Conservation (phyloP, 2,329 filamentous ascomycete species). For the Monosporascus sp. region DNA sequence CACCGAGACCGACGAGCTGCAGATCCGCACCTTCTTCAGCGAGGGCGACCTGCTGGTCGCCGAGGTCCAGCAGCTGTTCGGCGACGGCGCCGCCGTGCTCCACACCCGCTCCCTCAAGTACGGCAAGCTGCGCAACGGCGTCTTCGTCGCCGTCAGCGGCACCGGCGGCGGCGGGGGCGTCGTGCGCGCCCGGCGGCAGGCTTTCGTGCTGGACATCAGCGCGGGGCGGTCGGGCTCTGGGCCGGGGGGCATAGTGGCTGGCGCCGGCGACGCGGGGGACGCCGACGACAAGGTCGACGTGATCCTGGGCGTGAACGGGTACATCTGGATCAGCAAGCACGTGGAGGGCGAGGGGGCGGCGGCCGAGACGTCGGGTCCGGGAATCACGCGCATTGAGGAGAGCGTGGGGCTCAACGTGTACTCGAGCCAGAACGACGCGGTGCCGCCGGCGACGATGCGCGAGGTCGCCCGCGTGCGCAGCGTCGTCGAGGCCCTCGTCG, state of each 20-base stretch:
- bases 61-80: slow-evolving; percentile 85
- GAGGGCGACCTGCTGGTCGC: slow-evolving; percentile 93
- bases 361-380: slow-evolving; percentile 38
- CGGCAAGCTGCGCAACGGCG: slow-evolving; percentile 89
- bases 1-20: slow-evolving; percentile 93
- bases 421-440: slow-evolving; percentile 88
- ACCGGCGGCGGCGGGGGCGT: slow-evolving; percentile 83
- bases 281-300: slow-evolving; percentile 70
- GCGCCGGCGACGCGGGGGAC: slow-evolving; percentile 23
- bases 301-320: slow-evolving; percentile 90
- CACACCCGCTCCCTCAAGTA: slow-evolving; percentile 91
- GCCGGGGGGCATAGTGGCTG: slow-evolving; percentile 16
- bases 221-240: background rate
- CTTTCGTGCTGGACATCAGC: slow-evolving; percentile 69
- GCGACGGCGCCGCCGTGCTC: slow-evolving; percentile 79
- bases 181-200: slow-evolving; percentile 76
- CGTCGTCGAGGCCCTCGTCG: slow-evolving; percentile 76
- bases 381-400: slow-evolving; percentile 86
- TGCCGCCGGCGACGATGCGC: slow-evolving; percentile 69
- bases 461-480: slow-evolving; percentile 84
- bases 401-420: slow-evolving; percentile 81
- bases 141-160: slow-evolving; percentile 78
- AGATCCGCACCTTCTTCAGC: slow-evolving; percentile 94
- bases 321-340: slow-evolving; percentile 91
- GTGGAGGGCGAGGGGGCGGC: slow-evolving; percentile 52